A percentile compares a stretch with the other conserved stretches of the same genome.
Evolutionary conservation across 805 yeast species (phyloP).

Genomic region (Candida alai): DNA sequence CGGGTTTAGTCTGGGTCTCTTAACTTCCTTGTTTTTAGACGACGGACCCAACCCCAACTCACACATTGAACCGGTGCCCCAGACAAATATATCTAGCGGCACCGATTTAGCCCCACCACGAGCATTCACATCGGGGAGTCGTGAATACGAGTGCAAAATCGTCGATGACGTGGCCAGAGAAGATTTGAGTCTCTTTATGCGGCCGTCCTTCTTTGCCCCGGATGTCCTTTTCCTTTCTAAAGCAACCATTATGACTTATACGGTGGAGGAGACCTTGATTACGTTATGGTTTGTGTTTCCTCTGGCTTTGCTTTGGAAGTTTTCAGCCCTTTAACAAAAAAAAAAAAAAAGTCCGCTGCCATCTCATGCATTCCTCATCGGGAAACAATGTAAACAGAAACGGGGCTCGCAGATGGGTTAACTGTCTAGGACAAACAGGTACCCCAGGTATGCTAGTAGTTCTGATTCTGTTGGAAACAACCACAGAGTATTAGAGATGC

Average conservation of each 20-base stretch:
- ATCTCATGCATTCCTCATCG: no score
- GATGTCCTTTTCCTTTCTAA: slow-evolving; percentile 33
- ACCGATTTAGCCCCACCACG: slow-evolving; percentile 35
- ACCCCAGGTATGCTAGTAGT: no score
- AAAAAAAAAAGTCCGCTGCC: no score
- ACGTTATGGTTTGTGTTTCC: no score
- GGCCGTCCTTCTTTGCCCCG: slow-evolving; percentile 14
- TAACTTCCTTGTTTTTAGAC: slow-evolving; percentile 89
- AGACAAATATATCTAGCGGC: slow-evolving; percentile 76
- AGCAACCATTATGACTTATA: slow-evolving; percentile 44
- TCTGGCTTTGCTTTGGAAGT: no score
- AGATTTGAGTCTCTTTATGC: slow-evolving; percentile 22
- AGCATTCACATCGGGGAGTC: slow-evolving; percentile 43
- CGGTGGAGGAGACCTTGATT: no score
- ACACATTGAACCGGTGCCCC: slow-evolving; percentile 98
- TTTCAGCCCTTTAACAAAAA: no score
- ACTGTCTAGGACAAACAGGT: no score
- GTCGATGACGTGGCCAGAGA: slow-evolving; percentile 33
- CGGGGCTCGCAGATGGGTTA: no score
- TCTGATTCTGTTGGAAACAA: no score
- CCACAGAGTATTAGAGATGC: no score
- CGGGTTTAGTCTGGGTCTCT: slow-evolving; percentile 91
- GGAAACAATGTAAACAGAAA: no score
- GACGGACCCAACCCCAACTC: slow-evolving; percentile 96
- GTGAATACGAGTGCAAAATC: slow-evolving; percentile 47